phyloP scores from a whole-genome alignment of 495 filamentous ascomycete species.

The Parathielavia hyrcaniae region DNA sequence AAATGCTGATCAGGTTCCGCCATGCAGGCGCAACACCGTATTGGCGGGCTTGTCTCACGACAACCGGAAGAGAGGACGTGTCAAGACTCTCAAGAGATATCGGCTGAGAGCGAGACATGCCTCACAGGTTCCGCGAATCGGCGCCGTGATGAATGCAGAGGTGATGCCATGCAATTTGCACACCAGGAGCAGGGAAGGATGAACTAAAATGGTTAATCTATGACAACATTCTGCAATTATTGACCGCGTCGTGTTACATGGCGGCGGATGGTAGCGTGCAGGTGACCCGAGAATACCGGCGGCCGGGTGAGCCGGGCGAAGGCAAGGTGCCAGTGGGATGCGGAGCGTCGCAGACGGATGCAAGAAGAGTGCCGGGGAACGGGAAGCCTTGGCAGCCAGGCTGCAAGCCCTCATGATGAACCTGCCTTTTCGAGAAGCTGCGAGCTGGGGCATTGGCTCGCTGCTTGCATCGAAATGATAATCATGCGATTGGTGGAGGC shows the following conservation, averaged over 20 bases:
- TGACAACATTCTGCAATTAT: not conserved
- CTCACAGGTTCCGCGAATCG: not conserved
- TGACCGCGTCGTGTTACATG: conserved; percentile 19
- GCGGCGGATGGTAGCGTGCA: not conserved
- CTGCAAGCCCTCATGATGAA: not conserved
- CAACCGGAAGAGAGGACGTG: not conserved
- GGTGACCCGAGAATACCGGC: not conserved
- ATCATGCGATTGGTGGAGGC: not conserved
- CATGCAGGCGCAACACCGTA: not conserved
- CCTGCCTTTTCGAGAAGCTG: conserved; percentile 11
- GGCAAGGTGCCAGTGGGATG: too few relatives aligned
- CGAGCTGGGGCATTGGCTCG: conserved; percentile 8
- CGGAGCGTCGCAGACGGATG: not conserved
- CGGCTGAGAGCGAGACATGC: not conserved
- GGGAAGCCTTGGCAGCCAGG: not conserved
- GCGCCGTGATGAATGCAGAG: not conserved
- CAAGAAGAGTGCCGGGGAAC: not conserved
- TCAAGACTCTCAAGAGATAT: not conserved
- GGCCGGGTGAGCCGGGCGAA: not conserved
- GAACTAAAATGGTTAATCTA: too few relatives aligned
- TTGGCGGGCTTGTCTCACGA: not conserved
- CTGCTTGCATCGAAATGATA: not conserved
- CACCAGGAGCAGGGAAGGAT: not conserved
- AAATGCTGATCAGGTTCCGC: not conserved
- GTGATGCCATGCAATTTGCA: not conserved